A percentile compares a stretch with the other conserved stretches of the same genome.
Conservation (phyloP, 2,329 filamentous ascomycete genomes). For the Piedraia hortae region DNA sequence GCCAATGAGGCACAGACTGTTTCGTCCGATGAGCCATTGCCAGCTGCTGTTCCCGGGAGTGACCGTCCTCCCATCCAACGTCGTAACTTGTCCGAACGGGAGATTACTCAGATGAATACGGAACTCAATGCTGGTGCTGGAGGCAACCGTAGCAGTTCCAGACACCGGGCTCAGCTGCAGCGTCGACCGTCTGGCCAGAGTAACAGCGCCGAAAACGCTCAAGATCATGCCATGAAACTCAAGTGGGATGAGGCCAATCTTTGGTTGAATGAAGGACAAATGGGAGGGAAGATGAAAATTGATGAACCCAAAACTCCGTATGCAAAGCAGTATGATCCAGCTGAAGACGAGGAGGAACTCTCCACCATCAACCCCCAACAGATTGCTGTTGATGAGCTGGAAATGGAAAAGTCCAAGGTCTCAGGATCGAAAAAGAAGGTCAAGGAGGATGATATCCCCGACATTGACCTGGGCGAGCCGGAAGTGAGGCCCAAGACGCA, state of each 20-base stretch:
- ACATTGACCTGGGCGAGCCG: constrained; percentile 72
- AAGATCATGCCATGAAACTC: constrained; percentile 36
- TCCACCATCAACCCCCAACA: constrained; percentile 39
- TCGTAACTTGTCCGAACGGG: constrained; percentile 41
- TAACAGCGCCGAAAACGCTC: constrained; percentile 11
- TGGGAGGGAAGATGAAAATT: constrained; percentile 93
- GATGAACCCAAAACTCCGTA: constrained; percentile 96
- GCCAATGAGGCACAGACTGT: constrained; percentile 13
- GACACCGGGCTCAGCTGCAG: constrained; percentile 35
- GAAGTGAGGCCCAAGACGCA: constrained; percentile 26
- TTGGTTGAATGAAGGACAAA: constrained; percentile 89
- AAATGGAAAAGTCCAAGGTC: constrained; percentile 20
- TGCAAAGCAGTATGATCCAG: constrained; percentile 69
- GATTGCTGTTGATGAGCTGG: constrained; percentile 39
- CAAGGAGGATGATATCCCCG: constrained; percentile 60
- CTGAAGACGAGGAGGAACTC: constrained; percentile 61
- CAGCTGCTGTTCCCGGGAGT: constrained; percentile 4
- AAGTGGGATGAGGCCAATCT: constrained; percentile 99
- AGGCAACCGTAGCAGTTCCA: constrained; percentile 56
- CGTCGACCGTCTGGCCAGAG: constrained; percentile 37
- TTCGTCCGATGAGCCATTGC: constrained; percentile 1
- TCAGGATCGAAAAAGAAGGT: constrained; percentile 7
- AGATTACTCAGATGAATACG: constrained; percentile 81
- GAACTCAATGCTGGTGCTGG: constrained; percentile 66
- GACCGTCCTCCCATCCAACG: constrained; percentile 16